A percentile compares a stretch with the other conserved stretches of the same genome.
These are phyloP conservation scores for Verticillium klebahnii DNA, from an alignment of 2,329 filamentous ascomycete genomes.

Conservation along the genomic window DNA sequence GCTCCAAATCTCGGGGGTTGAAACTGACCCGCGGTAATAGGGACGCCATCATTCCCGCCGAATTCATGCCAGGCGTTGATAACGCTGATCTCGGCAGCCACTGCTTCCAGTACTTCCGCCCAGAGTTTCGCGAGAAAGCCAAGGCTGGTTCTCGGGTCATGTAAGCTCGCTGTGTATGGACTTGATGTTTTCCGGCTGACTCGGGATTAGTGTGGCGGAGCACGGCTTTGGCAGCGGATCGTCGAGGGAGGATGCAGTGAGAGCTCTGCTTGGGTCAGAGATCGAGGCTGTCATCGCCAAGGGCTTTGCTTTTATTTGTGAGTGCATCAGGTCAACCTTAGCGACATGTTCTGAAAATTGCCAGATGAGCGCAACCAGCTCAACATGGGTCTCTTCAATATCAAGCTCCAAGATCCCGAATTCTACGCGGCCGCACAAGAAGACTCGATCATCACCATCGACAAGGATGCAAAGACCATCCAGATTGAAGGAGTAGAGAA, in stretches of 20 bases:
- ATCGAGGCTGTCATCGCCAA: constrained; percentile 13
- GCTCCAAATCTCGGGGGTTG: background rate
- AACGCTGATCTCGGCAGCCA: constrained; percentile 16
- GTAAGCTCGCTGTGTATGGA: background rate
- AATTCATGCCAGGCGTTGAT: constrained; percentile 14
- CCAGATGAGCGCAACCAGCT: constrained; percentile 12
- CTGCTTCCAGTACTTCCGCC: constrained; percentile 14
- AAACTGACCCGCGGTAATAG: constrained; percentile 1
- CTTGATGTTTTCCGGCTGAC: background rate
- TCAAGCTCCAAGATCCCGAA: constrained; percentile 7
- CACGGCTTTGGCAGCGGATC: constrained; percentile 10
- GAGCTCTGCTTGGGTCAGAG: constrained; percentile 8
- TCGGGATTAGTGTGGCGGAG: constrained; percentile 2
- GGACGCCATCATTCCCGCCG: constrained; percentile 12
- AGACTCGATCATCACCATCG: constrained; percentile 8
- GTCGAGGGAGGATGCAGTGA: constrained; percentile 11
- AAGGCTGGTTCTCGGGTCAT: constrained; percentile 9
- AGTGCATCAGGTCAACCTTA: background rate
- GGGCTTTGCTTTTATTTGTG: constrained; percentile 14
- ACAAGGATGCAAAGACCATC: constrained; percentile 11
- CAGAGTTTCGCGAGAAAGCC: constrained; percentile 12
- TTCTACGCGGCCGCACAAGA: constrained; percentile 11
- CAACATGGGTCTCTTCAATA: constrained; percentile 12
- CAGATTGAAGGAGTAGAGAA: constrained; percentile 3
- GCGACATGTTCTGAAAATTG: background rate